These are phyloP conservation scores for Aspergillus calidoustus DNA, from an alignment of 2,329 filamentous ascomycete genomes.

Conservation along the genomic window DNA sequence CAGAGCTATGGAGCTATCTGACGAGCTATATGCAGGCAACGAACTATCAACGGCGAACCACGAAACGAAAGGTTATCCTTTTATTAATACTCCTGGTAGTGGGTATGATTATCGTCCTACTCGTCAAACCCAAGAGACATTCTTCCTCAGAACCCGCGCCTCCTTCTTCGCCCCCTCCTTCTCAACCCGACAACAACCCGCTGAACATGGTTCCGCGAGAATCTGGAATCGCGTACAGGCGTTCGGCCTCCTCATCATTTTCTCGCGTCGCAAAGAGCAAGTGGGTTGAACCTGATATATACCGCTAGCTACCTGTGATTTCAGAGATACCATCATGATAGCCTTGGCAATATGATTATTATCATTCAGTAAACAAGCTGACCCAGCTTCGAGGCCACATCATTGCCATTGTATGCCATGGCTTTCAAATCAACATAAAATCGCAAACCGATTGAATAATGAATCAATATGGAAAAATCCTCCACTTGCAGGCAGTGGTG, in stretches of 20 bases:
- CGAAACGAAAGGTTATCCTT: constrained; percentile 91
- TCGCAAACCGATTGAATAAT: background rate
- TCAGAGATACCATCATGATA: constrained; percentile 30
- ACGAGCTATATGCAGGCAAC: constrained; percentile 58
- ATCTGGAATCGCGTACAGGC: constrained; percentile 28
- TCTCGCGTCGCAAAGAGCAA: constrained; percentile 33
- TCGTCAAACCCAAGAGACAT: constrained; percentile 73
- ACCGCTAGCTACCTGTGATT: constrained; percentile 30
- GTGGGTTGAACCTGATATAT: constrained; percentile 43
- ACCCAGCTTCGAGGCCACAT: too few species aligned
- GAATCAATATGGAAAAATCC: background rate
- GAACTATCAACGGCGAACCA: constrained; percentile 84
- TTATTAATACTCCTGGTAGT: constrained; percentile 82
- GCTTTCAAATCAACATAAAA: background rate
- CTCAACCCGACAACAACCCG: constrained; percentile 29
- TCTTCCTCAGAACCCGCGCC: constrained; percentile 24
- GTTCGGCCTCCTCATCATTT: constrained; percentile 28
- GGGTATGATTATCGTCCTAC: constrained; percentile 81
- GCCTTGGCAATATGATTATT: constrained; percentile 17
- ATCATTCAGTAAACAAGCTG: background rate
- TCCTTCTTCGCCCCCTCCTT: constrained; percentile 25
- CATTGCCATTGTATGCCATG: background rate
- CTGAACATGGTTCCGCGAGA: constrained; percentile 24
- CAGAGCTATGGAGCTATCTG: background rate
- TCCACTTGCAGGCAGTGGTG: background rate